Conservation (phyloP, 2,329 filamentous ascomycete genomes). For the Trichoderma cornu-damae region DNA sequence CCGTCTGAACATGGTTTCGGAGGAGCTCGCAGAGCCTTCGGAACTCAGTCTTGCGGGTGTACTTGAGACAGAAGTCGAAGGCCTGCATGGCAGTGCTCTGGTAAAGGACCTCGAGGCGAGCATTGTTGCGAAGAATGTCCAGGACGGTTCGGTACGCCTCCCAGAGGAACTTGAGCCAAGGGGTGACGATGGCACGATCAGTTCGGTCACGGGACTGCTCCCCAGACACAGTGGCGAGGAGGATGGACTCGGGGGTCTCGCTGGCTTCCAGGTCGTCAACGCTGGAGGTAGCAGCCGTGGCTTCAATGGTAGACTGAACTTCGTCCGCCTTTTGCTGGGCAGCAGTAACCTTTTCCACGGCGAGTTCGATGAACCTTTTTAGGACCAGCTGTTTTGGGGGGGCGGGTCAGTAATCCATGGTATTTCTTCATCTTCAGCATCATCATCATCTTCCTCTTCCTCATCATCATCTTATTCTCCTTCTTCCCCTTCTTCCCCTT, state of each 20-base stretch:
- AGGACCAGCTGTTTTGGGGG: conserved; percentile 75
- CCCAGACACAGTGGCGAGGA: conserved; percentile 94
- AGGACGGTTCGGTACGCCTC: conserved; percentile 98
- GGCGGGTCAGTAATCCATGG: conserved; percentile 19
- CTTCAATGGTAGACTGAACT: conserved; percentile 81
- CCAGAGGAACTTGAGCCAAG: conserved; percentile 99
- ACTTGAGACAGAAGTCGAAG: conserved; percentile 98
- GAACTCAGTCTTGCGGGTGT: conserved; percentile 98
- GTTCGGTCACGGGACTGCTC: conserved; percentile 97
- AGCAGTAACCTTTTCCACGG: conserved; percentile 91
- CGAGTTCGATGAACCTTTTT: conserved; percentile 96
- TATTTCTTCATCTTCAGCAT: neutral
- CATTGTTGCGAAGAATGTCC: conserved; percentile 98
- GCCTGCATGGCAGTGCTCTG: conserved; percentile 97
- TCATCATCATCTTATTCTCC: too few species aligned
- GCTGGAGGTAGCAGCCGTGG: conserved; percentile 58
- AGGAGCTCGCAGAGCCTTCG: conserved; percentile 95
- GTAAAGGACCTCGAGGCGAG: conserved; percentile 93
- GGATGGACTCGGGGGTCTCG: conserved; percentile 96
- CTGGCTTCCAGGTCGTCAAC: conserved; percentile 94
- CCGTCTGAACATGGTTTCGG: conserved; percentile 97
- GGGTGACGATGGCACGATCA: conserved; percentile 95
- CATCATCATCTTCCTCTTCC: too few species aligned
- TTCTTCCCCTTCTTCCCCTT: too few species aligned
- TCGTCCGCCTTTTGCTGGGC: conserved; percentile 95